phyloP scores from a whole-genome alignment of 352 stramenopile species.

The Pythium utonaiense region DNA sequence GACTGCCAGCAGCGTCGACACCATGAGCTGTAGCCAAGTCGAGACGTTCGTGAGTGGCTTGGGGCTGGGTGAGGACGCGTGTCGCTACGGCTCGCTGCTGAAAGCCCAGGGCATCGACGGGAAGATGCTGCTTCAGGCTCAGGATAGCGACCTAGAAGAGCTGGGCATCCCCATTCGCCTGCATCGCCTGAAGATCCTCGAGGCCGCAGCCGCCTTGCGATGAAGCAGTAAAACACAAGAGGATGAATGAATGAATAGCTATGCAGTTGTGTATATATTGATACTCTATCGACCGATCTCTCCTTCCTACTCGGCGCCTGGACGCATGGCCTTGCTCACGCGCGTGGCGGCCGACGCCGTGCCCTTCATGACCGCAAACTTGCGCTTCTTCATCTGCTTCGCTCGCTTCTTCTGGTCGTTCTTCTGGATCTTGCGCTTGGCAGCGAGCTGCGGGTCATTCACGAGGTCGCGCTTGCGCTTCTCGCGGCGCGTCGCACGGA shows the following conservation, averaged over 20 bases:
- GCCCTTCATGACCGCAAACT: conserved; percentile 83
- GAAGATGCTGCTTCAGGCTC: conserved; percentile 46
- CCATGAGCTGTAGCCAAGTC: conserved; percentile 45
- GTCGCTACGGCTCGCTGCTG: conserved; percentile 38
- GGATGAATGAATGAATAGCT: too few relatives aligned
- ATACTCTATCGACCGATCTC: conserved; percentile 3
- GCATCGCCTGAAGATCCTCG: conserved; percentile 70
- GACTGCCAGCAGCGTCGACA: neutral
- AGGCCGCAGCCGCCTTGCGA: conserved; percentile 15
- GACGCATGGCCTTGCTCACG: conserved; percentile 54
- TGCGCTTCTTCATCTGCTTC: conserved; percentile 88
- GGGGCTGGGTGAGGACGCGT: conserved; percentile 30
- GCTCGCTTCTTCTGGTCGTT: conserved; percentile 78
- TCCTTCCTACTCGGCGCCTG: conserved; percentile 45
- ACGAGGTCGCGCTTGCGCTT: conserved; percentile 79
- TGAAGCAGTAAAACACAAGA: conserved; percentile 3
- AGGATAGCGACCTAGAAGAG: conserved; percentile 57
- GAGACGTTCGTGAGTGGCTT: conserved; percentile 48
- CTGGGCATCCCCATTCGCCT: conserved; percentile 62
- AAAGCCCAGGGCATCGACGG: conserved; percentile 60
- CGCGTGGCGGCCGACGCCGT: conserved; percentile 56
- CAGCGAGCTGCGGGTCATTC: conserved; percentile 65
- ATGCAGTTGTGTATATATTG: conserved; percentile 9
- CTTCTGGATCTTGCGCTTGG: conserved; percentile 80
- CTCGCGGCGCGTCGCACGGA: conserved; percentile 67